phyloP scores from a whole-genome alignment of 148 eudicot genomes.

The Vaccinium vitisidaea region DNA sequence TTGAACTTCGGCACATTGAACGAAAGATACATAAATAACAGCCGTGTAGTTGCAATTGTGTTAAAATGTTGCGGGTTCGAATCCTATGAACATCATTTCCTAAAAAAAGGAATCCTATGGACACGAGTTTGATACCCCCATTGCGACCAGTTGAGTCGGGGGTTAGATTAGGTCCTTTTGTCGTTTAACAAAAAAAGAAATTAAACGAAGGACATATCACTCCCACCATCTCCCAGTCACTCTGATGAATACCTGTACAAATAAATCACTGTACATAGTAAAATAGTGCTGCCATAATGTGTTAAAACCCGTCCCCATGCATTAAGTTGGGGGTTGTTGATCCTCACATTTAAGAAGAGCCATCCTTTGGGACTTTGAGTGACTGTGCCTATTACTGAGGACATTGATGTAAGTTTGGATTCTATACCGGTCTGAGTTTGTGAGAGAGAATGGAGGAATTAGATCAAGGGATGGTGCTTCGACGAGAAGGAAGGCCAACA shows the following conservation, averaged over 20 bases:
- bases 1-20: neutral
- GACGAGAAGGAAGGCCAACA: constrained; percentile 57
- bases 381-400: constrained; percentile 68
- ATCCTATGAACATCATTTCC: neutral
- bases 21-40: neutral
- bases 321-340: constrained; percentile 32
- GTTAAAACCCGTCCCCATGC: constrained; percentile 8
- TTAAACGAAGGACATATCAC: constrained; percentile 7
- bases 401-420: constrained; percentile 58
- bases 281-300: constrained; percentile 21
- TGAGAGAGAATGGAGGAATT: constrained; percentile 77
- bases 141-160: neutral
- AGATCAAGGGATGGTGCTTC: constrained; percentile 74
- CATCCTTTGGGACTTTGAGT: constrained; percentile 70
- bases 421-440: constrained; percentile 63
- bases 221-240: constrained; percentile 31
- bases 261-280: constrained; percentile 43
- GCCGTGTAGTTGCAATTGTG: neutral
- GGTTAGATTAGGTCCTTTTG: neutral
- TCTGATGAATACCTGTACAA: constrained; percentile 69
- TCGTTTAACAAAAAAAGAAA: neutral
- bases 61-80: neutral
- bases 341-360: constrained; percentile 59
- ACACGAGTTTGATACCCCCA: neutral
- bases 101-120: neutral